phyloP scores from a whole-genome alignment of 208 protist genomes.

The Acanthamoeba lenticulata region DNA sequence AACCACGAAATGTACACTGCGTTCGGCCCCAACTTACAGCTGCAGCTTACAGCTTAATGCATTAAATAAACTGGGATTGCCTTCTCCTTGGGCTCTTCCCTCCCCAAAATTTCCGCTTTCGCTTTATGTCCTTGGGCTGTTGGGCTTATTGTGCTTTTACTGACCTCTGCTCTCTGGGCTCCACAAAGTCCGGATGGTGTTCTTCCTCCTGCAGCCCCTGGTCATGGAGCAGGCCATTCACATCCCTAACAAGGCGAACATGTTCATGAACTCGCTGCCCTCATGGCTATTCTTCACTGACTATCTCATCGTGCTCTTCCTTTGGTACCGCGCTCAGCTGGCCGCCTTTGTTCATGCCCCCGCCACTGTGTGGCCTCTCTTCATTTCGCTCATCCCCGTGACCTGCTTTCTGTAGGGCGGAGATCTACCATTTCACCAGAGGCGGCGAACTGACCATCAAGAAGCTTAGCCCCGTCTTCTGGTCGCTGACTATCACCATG shows the following conservation, averaged over 20 bases:
- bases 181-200: not conserved
- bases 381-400: not conserved
- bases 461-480: slow-evolving; percentile 38
- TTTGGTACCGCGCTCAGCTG: not conserved
- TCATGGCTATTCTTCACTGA: slow-evolving; percentile 41
- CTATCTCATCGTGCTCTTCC: slow-evolving; percentile 62
- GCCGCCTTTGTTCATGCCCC: not conserved
- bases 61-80: no score
- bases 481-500: slow-evolving; percentile 41
- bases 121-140: no score
- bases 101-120: no score
- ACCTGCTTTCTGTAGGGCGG: not conserved
- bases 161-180: no score
- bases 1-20: no score
- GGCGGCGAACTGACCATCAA: not conserved
- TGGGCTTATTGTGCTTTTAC: no score
- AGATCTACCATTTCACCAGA: slow-evolving; percentile 41
- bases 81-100: no score
- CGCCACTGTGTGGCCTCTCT: not conserved
- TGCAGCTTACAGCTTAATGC: no score
- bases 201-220: slow-evolving; percentile 29
- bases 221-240: slow-evolving; percentile 30
- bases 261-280: slow-evolving; percentile 43
- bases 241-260: slow-evolving; percentile 28
- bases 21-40: no score